Evolutionary conservation across 495 filamentous ascomycete genomes (phyloP), one percentile per base, ranked within the genome.

Genomic region (Lophium mytilinum): DNA sequence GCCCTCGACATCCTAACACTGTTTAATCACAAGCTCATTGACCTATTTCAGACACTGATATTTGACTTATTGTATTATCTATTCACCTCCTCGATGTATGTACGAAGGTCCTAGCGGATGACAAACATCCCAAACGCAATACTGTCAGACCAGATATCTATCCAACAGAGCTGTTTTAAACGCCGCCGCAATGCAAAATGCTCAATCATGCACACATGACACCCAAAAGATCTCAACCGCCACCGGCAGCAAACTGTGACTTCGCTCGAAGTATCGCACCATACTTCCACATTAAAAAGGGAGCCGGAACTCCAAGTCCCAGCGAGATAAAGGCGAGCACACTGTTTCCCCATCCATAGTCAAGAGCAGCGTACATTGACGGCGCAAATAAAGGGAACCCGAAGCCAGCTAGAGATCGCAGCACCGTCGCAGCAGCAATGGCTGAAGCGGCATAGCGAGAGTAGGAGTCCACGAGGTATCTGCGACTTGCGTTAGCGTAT

Each of bases 391-490:
- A 73, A 19, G 88, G 88, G 56, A 93, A 91, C 12, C 76, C 79
- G 64, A 90, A 90, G 1, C 87, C 87, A 0, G 83, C 82, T 12
- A 90, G 43, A 19, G 75, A 82, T 15, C 89, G 75, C 60, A 92
- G 64, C 11, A 90, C 79, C 3, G 83, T 80, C 1, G 75, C 76
- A 1, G 89, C 86, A 0, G 76, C 84, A 11, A 89, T 66, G 1
- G 87, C 89, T 57, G 79, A 84, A 9, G 89, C 88, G 8, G 88
- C 86, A 67, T 80, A 93, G 7, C 79, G 76, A 21, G 82, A 81
- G 68, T 90, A 91, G 6, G 84, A 70, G 65, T 95, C 89, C n/a
- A 91, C 81, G 46, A 89, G 71, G 63, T 88, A 93, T 9, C 81
- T 83, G 71, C 9, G 17, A 2, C 4, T n/a, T 4, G 14, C 40